These are phyloP conservation scores for Stramenopiles sp. DNA, from an alignment of 352 stramenopile genomes.

Conservation along the genomic window DNA sequence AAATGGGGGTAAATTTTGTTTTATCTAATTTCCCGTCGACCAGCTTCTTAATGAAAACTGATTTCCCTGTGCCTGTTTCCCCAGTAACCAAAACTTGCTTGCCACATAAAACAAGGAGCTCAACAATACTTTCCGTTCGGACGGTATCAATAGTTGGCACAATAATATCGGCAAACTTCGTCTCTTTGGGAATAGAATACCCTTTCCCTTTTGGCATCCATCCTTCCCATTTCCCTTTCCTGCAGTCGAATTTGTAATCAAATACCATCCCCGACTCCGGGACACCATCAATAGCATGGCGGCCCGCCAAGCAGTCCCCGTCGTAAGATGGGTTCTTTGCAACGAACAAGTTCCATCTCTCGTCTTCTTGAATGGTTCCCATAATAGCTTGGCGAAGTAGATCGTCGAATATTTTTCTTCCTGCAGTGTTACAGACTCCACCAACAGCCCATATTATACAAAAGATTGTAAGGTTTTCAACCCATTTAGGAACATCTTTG, in stretches of 20 bases:
- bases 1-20: conserved; percentile 53
- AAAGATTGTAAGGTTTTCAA: conserved; percentile 35
- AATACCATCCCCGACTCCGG: conserved; percentile 38
- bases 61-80: conserved; percentile 78
- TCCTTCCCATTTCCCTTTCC: conserved; percentile 44
- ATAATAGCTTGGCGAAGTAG: conserved; percentile 50
- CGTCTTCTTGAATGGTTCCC: conserved; percentile 33
- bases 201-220: conserved; percentile 27
- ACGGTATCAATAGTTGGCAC: conserved; percentile 78
- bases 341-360: too few species aligned
- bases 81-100: conserved; percentile 67
- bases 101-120: conserved; percentile 56
- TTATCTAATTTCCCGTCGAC: conserved; percentile 43
- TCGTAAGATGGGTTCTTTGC: conserved; percentile 52
- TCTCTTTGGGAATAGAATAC: conserved; percentile 40
- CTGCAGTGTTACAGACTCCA: conserved; percentile 60
- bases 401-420: conserved; percentile 47
- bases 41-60: conserved; percentile 73
- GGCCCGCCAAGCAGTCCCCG: conserved; percentile 6
- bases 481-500: background rate
- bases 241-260: conserved; percentile 66
- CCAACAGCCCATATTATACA: conserved; percentile 68
- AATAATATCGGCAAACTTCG: conserved; percentile 60
- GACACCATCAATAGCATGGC: background rate
- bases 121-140: conserved; percentile 66